These are phyloP conservation scores for Phytophthora niederhauseri DNA, from an alignment of 352 stramenopile genomes.

Conservation along the genomic window DNA sequence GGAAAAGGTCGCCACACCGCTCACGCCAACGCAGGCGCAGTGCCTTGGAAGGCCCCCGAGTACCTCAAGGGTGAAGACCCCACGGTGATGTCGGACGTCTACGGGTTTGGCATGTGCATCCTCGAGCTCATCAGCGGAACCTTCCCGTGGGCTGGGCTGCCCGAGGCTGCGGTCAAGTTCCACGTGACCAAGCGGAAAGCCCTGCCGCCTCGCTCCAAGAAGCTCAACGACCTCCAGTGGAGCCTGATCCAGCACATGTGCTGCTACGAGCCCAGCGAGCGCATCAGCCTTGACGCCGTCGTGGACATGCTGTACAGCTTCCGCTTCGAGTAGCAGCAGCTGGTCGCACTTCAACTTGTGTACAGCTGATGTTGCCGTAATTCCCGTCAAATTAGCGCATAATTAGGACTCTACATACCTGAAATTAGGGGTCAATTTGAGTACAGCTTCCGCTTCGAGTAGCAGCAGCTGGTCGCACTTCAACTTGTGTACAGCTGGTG, in stretches of 20 bases:
- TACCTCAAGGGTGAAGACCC: constrained; percentile 18
- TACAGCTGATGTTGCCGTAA: neutral
- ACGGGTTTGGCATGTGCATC: constrained; percentile 43
- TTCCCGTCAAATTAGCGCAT: neutral
- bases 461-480: neutral
- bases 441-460: too few relatives aligned
- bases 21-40: constrained; percentile 16
- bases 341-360: neutral
- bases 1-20: constrained; percentile 11
- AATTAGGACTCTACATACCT: neutral
- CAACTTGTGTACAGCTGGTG: neutral
- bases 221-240: constrained; percentile 32
- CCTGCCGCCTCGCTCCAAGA: constrained; percentile 22
- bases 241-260: constrained; percentile 40
- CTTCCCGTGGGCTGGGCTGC: constrained; percentile 30
- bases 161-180: constrained; percentile 36
- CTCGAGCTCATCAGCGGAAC: constrained; percentile 36
- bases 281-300: constrained; percentile 28
- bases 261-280: constrained; percentile 24
- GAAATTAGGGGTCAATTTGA: neutral
- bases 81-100: constrained; percentile 34
- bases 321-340: constrained; percentile 8
- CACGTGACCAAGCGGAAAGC: constrained; percentile 28
- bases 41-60: constrained; percentile 41
- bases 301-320: constrained; percentile 36